Conservation (phyloP, 2,329 filamentous ascomycete genomes). For the Cytospora piceicola region DNA sequence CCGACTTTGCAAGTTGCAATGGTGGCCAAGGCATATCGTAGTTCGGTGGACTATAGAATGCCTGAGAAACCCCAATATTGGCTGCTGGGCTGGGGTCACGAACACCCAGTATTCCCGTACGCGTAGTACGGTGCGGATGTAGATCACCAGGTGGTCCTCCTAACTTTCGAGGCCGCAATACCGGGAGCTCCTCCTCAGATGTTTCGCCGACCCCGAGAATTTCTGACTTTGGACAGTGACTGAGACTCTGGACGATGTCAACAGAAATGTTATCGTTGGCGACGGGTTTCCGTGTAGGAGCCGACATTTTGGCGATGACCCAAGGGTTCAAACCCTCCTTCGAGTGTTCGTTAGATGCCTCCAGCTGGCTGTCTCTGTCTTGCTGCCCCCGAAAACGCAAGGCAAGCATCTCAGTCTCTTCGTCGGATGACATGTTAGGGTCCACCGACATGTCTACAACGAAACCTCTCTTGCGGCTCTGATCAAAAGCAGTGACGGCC, state of each 20-base stretch:
- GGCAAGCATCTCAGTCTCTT: conserved; percentile 17
- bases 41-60: neutral
- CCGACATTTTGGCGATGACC: conserved; percentile 45
- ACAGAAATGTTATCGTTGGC: neutral
- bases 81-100: neutral
- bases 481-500: neutral
- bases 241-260: neutral
- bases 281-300: conserved; percentile 26
- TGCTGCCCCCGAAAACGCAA: conserved; percentile 2
- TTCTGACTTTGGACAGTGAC: neutral
- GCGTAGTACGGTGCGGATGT: conserved; percentile 30
- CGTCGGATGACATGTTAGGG: conserved; percentile 27
- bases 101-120: neutral
- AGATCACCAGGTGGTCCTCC: conserved; percentile 38
- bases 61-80: neutral
- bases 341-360: neutral
- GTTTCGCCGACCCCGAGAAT: neutral
- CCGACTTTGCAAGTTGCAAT: neutral
- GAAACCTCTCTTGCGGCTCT: conserved; percentile 6
- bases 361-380: neutral
- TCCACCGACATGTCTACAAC: conserved; percentile 28
- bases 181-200: conserved; percentile 34
- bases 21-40: neutral
- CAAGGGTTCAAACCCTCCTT: conserved; percentile 43
- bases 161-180: conserved; percentile 34